phyloP scores from a whole-genome alignment of 768 basidiomycete genomes.

The Psilocybe cyanescens region DNA sequence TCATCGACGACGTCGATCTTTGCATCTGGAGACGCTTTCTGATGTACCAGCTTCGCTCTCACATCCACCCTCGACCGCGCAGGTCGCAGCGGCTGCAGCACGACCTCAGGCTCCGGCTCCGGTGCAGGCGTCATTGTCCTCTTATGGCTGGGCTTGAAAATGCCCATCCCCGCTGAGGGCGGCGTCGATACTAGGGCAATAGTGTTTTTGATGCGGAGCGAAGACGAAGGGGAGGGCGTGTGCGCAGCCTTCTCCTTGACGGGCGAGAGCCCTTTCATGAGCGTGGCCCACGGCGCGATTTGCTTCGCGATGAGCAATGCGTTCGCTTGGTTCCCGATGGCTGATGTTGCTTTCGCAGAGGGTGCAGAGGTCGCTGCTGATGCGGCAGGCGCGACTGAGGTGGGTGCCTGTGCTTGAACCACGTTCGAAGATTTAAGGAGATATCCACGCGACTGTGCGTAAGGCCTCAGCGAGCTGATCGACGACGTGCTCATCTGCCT shows the following conservation, averaged over 20 bases:
- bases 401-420: neutral
- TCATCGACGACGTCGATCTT: constrained; percentile 21
- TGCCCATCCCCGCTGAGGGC: constrained; percentile 4
- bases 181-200: neutral
- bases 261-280: constrained; percentile 34
- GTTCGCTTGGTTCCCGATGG: constrained; percentile 4
- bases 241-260: constrained; percentile 25
- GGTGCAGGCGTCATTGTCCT: constrained; percentile 62
- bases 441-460: constrained; percentile 29
- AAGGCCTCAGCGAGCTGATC: constrained; percentile 34
- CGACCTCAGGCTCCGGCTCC: constrained; percentile 57
- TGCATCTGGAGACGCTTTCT: constrained; percentile 22
- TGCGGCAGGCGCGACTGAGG: constrained; percentile 6
- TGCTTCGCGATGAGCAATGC: constrained; percentile 48
- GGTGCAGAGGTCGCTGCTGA: neutral
- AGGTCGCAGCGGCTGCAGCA: constrained; percentile 63
- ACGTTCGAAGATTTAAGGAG: neutral
- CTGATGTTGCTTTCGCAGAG: too few relatives aligned
- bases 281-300: constrained; percentile 65
- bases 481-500: constrained; percentile 41
- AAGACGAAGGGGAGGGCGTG: neutral
- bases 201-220: neutral
- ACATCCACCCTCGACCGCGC: constrained; percentile 35
- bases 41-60: constrained; percentile 19
- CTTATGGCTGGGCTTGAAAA: constrained; percentile 48